Percentiles rank a stretch among this genome's conserved stretches.
Conservation (phyloP, 78 protist species). For the Dictyostelium firmibasis region DNA sequence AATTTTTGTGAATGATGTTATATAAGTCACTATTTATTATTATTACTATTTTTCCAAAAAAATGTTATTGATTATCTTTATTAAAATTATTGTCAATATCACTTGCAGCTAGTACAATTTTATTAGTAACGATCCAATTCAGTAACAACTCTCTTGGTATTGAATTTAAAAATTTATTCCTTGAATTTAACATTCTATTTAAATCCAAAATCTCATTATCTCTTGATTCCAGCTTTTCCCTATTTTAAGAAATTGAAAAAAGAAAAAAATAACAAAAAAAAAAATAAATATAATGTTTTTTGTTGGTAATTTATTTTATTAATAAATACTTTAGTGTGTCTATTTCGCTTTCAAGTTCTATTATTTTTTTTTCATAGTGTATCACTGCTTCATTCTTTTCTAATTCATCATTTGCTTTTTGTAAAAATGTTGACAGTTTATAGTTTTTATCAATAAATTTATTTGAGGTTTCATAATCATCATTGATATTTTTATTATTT, state of each 20-base stretch:
- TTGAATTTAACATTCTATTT: conserved; percentile 13
- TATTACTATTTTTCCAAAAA: neutral
- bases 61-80: neutral
- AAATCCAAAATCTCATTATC: conserved; percentile 32
- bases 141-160: conserved; percentile 36
- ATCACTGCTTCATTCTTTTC: neutral
- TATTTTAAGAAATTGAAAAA: no score
- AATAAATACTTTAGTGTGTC: neutral
- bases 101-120: neutral
- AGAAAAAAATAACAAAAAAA: no score
- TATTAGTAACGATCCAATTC: conserved; percentile 50
- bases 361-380: neutral
- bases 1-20: no score
- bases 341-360: neutral
- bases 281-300: no score
- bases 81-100: neutral
- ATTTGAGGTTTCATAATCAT: neutral
- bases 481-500: neutral
- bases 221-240: conserved; percentile 27
- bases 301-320: no score
- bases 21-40: no score
- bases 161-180: conserved; percentile 39
- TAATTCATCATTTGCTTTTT: neutral
- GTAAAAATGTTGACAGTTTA: neutral
- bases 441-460: neutral